A percentile compares a stretch with the other conserved stretches of the same genome.
Evolutionary conservation across 2,329 filamentous ascomycete species (phyloP).

Genomic region (Fonsecaea multimorphosa): DNA sequence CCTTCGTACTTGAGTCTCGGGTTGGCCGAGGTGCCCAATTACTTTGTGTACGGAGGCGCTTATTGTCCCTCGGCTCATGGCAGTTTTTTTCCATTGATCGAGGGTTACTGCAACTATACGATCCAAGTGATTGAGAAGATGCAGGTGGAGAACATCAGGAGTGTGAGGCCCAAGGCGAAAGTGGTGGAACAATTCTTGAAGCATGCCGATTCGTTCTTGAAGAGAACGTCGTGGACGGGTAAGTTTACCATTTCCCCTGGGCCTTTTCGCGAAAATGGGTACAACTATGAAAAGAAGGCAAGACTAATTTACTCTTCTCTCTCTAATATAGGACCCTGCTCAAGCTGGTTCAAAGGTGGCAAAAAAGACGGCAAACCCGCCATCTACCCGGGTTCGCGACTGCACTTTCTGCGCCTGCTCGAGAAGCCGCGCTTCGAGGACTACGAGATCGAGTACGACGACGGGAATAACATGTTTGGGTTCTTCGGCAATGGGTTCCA

Average conservation of each 20-base stretch:
- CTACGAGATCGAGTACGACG: constrained; percentile 49
- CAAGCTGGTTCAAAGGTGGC: constrained; percentile 36
- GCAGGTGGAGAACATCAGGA: constrained; percentile 36
- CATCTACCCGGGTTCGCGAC: constrained; percentile 48
- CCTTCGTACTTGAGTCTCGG: constrained; percentile 36
- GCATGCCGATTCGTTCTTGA: constrained; percentile 50
- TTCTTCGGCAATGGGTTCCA: constrained; percentile 54
- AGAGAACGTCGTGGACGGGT: constrained; percentile 41
- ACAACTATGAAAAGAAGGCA: neutral
- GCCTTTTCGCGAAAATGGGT: neutral
- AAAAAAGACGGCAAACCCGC: constrained; percentile 43
- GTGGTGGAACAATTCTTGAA: constrained; percentile 45
- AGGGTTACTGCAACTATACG: constrained; percentile 38
- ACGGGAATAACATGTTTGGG: constrained; percentile 48
- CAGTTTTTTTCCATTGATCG: constrained; percentile 40
- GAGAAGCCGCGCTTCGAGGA: constrained; percentile 50
- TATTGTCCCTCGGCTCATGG: constrained; percentile 42
- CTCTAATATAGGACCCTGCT: neutral
- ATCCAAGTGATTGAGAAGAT: constrained; percentile 41
- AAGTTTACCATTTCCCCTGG: neutral
- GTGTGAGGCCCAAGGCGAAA: constrained; percentile 28
- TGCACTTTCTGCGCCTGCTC: constrained; percentile 50
- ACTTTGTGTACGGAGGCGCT: constrained; percentile 40
- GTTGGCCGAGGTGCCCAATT: constrained; percentile 40
- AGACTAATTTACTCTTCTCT: constrained; percentile 10